These are phyloP conservation scores for Aspergillus carbonarius DNA, from an alignment of 2,329 filamentous ascomycete species.

Conservation along the genomic window DNA sequence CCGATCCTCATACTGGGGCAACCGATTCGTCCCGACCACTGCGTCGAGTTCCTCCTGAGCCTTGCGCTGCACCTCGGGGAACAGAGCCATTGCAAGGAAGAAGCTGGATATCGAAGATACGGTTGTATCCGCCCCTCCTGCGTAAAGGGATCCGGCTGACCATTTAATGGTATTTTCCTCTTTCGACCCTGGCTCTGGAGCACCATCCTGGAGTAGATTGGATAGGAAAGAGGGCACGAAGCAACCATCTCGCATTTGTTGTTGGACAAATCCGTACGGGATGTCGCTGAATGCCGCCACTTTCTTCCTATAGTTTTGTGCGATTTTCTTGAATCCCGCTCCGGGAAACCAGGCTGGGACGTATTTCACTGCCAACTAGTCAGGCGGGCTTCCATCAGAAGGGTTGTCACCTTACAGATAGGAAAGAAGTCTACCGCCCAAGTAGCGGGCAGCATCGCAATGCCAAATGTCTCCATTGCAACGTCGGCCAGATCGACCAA, in stretches of 20 bases:
- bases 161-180: constrained; percentile 33
- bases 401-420: constrained; percentile 6
- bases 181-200: constrained; percentile 22
- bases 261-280: constrained; percentile 45
- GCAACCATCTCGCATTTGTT: constrained; percentile 36
- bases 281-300: constrained; percentile 33
- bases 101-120: constrained; percentile 16
- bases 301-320: constrained; percentile 32
- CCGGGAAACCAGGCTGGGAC: constrained; percentile 44
- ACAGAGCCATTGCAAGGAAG: constrained; percentile 22
- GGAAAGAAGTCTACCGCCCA: constrained; percentile 50
- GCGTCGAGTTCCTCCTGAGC: constrained; percentile 21
- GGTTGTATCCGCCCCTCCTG: constrained; percentile 44
- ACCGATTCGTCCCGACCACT: constrained; percentile 9
- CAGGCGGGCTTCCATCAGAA: constrained; percentile 16
- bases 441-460: constrained; percentile 42
- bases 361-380: constrained; percentile 28
- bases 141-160: constrained; percentile 43
- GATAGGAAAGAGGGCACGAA: constrained; percentile 43
- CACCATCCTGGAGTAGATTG: constrained; percentile 37
- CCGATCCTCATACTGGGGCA: constrained; percentile 17
- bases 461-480: constrained; percentile 42
- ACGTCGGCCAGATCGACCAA: constrained; percentile 44
- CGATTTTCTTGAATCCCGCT: constrained; percentile 43
- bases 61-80: constrained; percentile 16